A percentile compares a stretch with the other conserved stretches of the same genome.
phyloP scores from a whole-genome alignment of 2,329 filamentous ascomycete species.

The Didymella sp. region DNA sequence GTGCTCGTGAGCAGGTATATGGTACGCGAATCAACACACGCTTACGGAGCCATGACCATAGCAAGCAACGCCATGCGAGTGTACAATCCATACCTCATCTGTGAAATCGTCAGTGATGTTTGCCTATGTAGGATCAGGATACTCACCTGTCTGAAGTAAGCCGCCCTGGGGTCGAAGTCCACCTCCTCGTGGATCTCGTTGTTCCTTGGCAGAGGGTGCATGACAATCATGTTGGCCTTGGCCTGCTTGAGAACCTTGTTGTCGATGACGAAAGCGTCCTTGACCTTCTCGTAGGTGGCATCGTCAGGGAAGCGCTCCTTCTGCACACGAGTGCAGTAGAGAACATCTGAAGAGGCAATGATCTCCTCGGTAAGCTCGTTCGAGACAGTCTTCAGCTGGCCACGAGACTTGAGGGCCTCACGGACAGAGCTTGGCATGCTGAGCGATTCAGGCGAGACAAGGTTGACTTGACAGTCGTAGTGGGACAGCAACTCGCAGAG shows the following conservation, averaged over 20 bases:
- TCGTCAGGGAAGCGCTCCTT: conserved; percentile 90
- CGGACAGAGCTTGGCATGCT: conserved; percentile 77
- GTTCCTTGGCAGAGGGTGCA: conserved; percentile 95
- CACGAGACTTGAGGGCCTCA: conserved; percentile 72
- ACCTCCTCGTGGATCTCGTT: conserved; percentile 94
- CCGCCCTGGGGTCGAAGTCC: conserved; percentile 94
- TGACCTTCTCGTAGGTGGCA: conserved; percentile 83
- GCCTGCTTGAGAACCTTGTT: conserved; percentile 88
- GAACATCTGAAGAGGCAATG: conserved; percentile 82
- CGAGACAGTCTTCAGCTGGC: conserved; percentile 78
- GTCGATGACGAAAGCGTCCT: conserved; percentile 88
- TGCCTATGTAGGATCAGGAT: background rate
- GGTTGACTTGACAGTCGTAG: conserved; percentile 93
- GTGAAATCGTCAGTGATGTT: conserved; percentile 52
- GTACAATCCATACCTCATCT: conserved; percentile 99
- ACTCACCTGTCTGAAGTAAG: conserved; percentile 98
- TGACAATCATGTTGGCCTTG: conserved; percentile 90
- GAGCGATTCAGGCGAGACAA: conserved; percentile 83
- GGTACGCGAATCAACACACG: conserved; percentile 13
- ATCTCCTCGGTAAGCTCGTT: conserved; percentile 86
- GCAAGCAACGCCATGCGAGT: conserved; percentile 97
- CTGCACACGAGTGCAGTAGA: conserved; percentile 97
- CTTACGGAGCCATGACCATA: conserved; percentile 75
- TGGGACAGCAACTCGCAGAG: conserved; percentile 91
- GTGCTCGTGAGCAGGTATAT: conserved; percentile 11